These are phyloP conservation scores for Pseudogymnoascus sp. DNA, from an alignment of 2,329 filamentous ascomycete species.

Conservation along the genomic window DNA sequence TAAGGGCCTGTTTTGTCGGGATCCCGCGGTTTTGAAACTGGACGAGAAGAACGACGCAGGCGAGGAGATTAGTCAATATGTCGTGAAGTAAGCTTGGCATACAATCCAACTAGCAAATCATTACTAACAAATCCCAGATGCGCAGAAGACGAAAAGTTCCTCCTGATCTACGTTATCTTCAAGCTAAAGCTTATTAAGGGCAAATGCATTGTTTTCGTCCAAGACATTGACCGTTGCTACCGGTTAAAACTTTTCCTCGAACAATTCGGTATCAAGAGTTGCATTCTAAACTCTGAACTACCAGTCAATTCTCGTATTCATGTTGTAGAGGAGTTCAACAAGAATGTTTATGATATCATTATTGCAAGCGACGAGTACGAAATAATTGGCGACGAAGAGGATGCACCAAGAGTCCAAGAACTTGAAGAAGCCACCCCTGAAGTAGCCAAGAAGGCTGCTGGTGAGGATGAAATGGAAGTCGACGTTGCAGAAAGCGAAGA, in stretches of 20 bases:
- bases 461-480: conserved; percentile 25
- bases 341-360: conserved; percentile 93
- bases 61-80: conserved; percentile 74
- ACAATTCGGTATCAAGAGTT: conserved; percentile 91
- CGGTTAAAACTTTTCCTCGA: conserved; percentile 90
- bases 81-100: conserved; percentile 54
- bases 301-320: conserved; percentile 90
- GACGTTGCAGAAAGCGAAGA: conserved; percentile 29
- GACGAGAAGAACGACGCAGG: conserved; percentile 73
- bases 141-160: conserved; percentile 94
- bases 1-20: conserved; percentile 75
- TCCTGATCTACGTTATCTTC: conserved; percentile 88
- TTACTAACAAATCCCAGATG: conserved; percentile 43
- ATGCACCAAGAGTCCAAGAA: conserved; percentile 25
- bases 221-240: conserved; percentile 83
- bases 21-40: conserved; percentile 71
- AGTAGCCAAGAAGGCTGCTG: conserved; percentile 7
- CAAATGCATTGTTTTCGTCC: conserved; percentile 79
- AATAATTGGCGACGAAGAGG: conserved; percentile 59
- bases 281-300: conserved; percentile 87
- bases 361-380: conserved; percentile 92
- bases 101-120: neutral
- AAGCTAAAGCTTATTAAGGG: conserved; percentile 90
- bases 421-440: conserved; percentile 30
- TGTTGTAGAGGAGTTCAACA: conserved; percentile 95